A percentile compares a stretch with the other conserved stretches of the same genome.
phyloP scores from a whole-genome alignment of 2,329 filamentous ascomycete genomes.

The Arthroderma sp. region DNA sequence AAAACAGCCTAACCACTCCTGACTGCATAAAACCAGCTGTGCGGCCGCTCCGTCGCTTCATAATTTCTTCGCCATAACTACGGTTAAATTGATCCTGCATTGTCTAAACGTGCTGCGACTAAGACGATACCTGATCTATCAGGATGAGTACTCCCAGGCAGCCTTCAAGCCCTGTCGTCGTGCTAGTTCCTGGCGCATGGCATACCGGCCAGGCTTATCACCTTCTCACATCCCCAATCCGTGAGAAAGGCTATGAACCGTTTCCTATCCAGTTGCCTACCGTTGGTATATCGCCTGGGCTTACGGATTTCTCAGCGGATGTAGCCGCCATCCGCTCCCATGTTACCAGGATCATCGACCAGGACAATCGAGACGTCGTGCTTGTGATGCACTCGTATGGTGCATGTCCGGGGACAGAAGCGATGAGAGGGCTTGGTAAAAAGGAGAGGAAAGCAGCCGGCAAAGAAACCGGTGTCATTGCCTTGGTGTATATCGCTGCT shows the following conservation, averaged over 20 bases:
- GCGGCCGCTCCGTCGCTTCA: no score
- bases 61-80: background rate
- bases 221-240: slow-evolving; percentile 16
- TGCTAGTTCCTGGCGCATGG: slow-evolving; percentile 26
- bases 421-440: slow-evolving; percentile 17
- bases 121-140: no score
- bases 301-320: slow-evolving; percentile 11
- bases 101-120: no score
- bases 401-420: slow-evolving; percentile 20
- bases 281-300: slow-evolving; percentile 2
- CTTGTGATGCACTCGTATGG: slow-evolving; percentile 25
- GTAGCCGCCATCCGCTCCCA: slow-evolving; percentile 16
- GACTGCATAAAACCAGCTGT: no score
- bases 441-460: slow-evolving; percentile 16
- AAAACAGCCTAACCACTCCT: no score
- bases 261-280: slow-evolving; percentile 3
- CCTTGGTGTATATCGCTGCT: slow-evolving; percentile 15
- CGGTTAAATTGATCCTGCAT: no score
- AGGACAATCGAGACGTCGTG: slow-evolving; percentile 14
- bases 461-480: slow-evolving; percentile 21
- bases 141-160: no score
- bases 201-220: slow-evolving; percentile 19
- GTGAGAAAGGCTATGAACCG: slow-evolving; percentile 17
- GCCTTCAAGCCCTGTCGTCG: slow-evolving; percentile 9
- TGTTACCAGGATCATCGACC: slow-evolving; percentile 12